These are phyloP conservation scores for Curvularia hawaiiensis DNA, from an alignment of 2,329 filamentous ascomycete genomes.

Conservation along the genomic window DNA sequence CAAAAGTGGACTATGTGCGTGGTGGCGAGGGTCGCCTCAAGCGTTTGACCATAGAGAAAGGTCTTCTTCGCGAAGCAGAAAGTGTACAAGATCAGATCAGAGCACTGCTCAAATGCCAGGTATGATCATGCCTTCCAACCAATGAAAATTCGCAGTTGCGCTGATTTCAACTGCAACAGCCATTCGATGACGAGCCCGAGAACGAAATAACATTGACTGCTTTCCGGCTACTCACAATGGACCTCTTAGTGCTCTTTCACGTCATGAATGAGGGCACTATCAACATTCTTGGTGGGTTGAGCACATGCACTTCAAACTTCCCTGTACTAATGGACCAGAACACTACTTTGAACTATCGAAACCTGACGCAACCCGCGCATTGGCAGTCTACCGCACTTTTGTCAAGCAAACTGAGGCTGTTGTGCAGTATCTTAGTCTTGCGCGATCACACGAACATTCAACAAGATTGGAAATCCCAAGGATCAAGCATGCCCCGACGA, in stretches of 20 bases:
- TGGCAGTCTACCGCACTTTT: conserved; percentile 91
- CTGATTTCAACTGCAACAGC: conserved; percentile 53
- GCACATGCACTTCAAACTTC: background rate
- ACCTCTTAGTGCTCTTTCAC: conserved; percentile 88
- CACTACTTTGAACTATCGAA: conserved; percentile 99
- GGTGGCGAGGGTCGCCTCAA: conserved; percentile 82
- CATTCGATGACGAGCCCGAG: conserved; percentile 85
- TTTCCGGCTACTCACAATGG: conserved; percentile 87
- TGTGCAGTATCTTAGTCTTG: conserved; percentile 85
- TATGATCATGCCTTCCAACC: conserved; percentile 47
- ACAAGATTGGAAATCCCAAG: conserved; percentile 95
- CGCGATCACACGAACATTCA: conserved; percentile 87
- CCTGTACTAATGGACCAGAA: conserved; percentile 58
- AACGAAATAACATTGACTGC: conserved; percentile 97
- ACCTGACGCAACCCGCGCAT: conserved; percentile 86
- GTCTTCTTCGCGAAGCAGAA: conserved; percentile 89
- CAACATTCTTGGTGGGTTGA: conserved; percentile 80
- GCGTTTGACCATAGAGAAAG: conserved; percentile 86
- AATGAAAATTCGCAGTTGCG: background rate
- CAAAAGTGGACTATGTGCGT: conserved; percentile 88
- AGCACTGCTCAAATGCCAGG: conserved; percentile 86
- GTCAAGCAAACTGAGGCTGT: conserved; percentile 91
- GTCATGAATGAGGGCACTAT: conserved; percentile 97
- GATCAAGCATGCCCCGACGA: conserved; percentile 94
- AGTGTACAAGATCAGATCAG: conserved; percentile 85